Evolutionary conservation across 805 yeast genomes (phyloP).

Genomic region (Cyberlindnera japonica): DNA sequence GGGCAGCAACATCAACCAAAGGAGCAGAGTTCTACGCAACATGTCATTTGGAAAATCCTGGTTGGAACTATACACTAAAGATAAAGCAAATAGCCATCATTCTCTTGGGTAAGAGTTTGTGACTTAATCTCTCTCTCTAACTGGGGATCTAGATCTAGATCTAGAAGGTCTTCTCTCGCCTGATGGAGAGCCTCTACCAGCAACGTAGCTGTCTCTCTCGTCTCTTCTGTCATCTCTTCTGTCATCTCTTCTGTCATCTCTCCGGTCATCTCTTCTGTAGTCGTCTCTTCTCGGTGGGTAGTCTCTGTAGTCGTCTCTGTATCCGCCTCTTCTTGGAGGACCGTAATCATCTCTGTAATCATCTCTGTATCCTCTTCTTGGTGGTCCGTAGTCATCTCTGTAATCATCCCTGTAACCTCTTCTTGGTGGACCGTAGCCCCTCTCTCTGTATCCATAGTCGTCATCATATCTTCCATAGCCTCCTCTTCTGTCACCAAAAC

Average conservation of each 20-base stretch:
- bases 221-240: conserved; percentile 10
- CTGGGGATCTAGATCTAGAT: conserved; percentile 33
- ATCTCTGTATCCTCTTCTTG: conserved; percentile 21
- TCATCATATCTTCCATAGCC: conserved; percentile 9
- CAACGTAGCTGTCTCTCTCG: conserved; percentile 19
- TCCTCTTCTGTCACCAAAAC: conserved; percentile 8
- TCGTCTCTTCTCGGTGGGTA: conserved; percentile 20
- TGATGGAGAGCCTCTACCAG: conserved; percentile 12
- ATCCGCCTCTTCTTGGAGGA: conserved; percentile 12
- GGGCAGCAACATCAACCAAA: not conserved
- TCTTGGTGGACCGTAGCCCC: conserved; percentile 15
- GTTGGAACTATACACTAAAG: not conserved
- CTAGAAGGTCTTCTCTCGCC: conserved; percentile 24
- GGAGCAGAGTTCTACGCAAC: not conserved
- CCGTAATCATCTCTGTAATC: conserved; percentile 16
- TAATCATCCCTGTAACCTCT: conserved; percentile 11
- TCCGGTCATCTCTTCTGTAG: conserved; percentile 13
- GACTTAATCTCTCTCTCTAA: too few relatives aligned
- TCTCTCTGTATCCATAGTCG: conserved; percentile 16
- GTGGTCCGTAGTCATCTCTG: conserved; percentile 15
- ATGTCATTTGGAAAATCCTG: not conserved
- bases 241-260: conserved; percentile 15
- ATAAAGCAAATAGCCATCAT: too few relatives aligned
- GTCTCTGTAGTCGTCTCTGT: conserved; percentile 18
- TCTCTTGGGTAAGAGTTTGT: too few relatives aligned